A percentile compares a stretch with the other conserved stretches of the same genome.
Conservation (phyloP, 345 rosid genomes). For the Heritiera littoralis region DNA sequence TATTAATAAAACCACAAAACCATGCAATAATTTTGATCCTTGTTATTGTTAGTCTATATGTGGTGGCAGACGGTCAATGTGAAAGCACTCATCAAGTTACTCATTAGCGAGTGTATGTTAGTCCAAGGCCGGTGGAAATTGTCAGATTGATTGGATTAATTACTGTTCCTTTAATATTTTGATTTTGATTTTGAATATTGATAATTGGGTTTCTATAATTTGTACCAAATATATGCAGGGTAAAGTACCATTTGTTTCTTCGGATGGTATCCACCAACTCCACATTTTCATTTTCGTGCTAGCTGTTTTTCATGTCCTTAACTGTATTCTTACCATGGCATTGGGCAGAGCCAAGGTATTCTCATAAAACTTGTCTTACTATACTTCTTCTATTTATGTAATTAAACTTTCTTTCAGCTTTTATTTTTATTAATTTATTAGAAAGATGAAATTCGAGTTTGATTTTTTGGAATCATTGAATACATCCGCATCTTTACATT, state of each 20-base stretch:
- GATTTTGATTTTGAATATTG: not conserved
- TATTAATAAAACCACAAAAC: too few relatives aligned
- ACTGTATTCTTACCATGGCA: conserved; percentile 68
- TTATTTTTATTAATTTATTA: not conserved
- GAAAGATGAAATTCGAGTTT: not conserved
- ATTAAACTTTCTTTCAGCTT: too few relatives aligned
- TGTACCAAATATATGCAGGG: conserved; percentile 45
- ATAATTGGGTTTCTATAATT: not conserved
- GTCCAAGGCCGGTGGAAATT: too few relatives aligned
- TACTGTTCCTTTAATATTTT: too few relatives aligned
- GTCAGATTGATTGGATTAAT: too few relatives aligned
- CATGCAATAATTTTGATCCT: not conserved
- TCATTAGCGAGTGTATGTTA: too few relatives aligned
- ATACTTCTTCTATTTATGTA: not conserved
- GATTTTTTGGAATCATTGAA: not conserved
- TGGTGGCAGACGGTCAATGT: too few relatives aligned
- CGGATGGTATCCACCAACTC: conserved; percentile 85
- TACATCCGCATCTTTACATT: too few relatives aligned
- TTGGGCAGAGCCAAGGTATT: conserved; percentile 78
- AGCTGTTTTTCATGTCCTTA: conserved; percentile 76
- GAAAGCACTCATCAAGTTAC: too few relatives aligned
- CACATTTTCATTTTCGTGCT: conserved; percentile 87
- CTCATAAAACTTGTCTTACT: not conserved
- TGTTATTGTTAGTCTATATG: too few relatives aligned
- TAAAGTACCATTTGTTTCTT: conserved; percentile 75